phyloP scores from a whole-genome alignment of 768 basidiomycete species.

The Boletus reticuloceps region DNA sequence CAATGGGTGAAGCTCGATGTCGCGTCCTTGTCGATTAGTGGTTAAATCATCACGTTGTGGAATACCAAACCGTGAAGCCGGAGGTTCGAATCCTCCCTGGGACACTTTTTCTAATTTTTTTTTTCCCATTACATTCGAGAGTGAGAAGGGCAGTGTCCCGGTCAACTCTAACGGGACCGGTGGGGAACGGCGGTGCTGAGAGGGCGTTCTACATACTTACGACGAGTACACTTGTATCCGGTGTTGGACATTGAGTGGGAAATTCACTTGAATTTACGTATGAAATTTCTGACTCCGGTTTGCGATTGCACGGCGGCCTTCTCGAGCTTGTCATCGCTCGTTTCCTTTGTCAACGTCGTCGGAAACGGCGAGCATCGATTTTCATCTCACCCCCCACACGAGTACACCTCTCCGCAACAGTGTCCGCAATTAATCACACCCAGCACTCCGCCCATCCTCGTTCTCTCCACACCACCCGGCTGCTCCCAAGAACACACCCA shows the following conservation, averaged over 20 bases:
- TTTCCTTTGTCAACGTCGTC: constrained; percentile 15
- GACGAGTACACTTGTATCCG: no score
- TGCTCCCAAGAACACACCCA: constrained; percentile 31
- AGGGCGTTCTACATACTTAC: no score
- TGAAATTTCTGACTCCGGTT: constrained; percentile 27
- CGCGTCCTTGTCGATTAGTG: constrained; percentile 43
- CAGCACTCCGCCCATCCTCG: constrained; percentile 29
- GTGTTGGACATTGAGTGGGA: constrained; percentile 9
- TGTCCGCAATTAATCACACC: constrained; percentile 37
- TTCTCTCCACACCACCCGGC: constrained; percentile 35
- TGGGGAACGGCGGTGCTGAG: no score
- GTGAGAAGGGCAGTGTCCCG: no score
- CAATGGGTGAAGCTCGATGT: neutral
- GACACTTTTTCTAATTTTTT: constrained; percentile 24
- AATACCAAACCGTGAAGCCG: constrained; percentile 36
- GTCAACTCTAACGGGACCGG: neutral
- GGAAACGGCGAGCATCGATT: constrained; percentile 11
- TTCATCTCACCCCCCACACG: constrained; percentile 7
- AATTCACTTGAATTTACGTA: constrained; percentile 17
- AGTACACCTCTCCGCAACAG: constrained; percentile 34
- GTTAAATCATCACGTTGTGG: constrained; percentile 46
- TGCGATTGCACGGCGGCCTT: constrained; percentile 12
- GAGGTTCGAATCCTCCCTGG: constrained; percentile 40
- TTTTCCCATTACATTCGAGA: no score
- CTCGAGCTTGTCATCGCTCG: neutral